Conservation (phyloP, 1,284 basidiomycete species). For the Leccinum glutinopallens region DNA sequence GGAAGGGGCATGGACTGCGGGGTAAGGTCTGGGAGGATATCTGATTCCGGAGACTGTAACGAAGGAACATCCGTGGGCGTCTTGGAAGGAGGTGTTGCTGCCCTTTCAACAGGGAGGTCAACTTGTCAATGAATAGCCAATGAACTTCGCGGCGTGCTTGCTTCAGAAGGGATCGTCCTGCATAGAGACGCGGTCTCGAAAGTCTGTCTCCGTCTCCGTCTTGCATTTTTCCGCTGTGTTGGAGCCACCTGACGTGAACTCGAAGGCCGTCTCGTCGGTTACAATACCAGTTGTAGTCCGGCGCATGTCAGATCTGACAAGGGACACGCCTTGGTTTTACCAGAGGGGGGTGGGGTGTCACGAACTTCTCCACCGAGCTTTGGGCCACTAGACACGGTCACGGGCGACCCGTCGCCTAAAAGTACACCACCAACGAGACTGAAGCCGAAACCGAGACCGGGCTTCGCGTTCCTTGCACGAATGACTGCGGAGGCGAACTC, state of each 20-base stretch:
- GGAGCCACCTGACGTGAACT: constrained; percentile 41
- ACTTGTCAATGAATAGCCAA: no score
- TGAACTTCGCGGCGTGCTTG: constrained; percentile 43
- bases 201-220: constrained; percentile 50
- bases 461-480: constrained; percentile 45
- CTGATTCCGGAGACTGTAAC: constrained; percentile 35
- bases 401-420: constrained; percentile 48
- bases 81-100: constrained; percentile 32
- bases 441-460: constrained; percentile 49
- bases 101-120: constrained; percentile 30
- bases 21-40: constrained; percentile 25
- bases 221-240: constrained; percentile 55
- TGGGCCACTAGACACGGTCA: constrained; percentile 54
- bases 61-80: constrained; percentile 34
- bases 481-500: constrained; percentile 58
- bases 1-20: constrained; percentile 44
- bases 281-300: constrained; percentile 37
- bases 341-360: constrained; percentile 62
- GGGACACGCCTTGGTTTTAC: constrained; percentile 42
- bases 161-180: constrained; percentile 41
- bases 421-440: constrained; percentile 41
- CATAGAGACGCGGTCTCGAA: constrained; percentile 54
- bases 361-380: constrained; percentile 52
- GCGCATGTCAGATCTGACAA: constrained; percentile 38
- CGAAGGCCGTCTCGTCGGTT: constrained; percentile 41